Evolutionary conservation across 2,329 filamentous ascomycete species (phyloP).

Genomic region (Fusarium virguliforme): DNA sequence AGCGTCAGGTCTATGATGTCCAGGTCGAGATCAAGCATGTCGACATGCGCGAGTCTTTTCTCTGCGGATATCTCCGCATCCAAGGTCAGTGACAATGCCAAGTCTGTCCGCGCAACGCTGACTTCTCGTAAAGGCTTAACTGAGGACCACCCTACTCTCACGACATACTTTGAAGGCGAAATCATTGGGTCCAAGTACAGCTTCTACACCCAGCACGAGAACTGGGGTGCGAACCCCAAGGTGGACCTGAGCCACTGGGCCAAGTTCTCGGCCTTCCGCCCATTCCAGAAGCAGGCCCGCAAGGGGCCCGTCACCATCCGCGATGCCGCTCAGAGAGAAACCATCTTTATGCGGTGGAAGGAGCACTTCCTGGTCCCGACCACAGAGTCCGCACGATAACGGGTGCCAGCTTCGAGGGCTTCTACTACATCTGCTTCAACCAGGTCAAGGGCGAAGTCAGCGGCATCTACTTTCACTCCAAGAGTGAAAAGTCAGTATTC

Average conservation of each 20-base stretch:
- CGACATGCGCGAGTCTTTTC: conserved; percentile 92
- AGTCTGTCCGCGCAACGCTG: conserved; percentile 17
- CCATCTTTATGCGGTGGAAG: conserved; percentile 99
- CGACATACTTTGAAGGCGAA: conserved; percentile 98
- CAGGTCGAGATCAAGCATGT: conserved; percentile 98
- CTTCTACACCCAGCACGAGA: conserved; percentile 91
- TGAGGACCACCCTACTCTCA: conserved; percentile 96
- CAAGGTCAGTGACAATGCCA: conserved; percentile 75
- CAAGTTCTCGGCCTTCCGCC: conserved; percentile 89
- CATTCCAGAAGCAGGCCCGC: conserved; percentile 73
- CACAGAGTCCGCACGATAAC: conserved; percentile 92
- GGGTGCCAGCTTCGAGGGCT: conserved; percentile 97
- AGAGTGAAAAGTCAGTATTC: conserved; percentile 90
- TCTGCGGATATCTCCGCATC: conserved; percentile 95
- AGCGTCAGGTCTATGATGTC: conserved; percentile 93
- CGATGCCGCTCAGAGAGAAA: conserved; percentile 84
- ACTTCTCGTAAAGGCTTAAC: conserved; percentile 78
- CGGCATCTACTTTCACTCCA: conserved; percentile 97
- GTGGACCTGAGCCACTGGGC: conserved; percentile 95
- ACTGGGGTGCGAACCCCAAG: conserved; percentile 93
- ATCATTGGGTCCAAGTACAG: conserved; percentile 96
- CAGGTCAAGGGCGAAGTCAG: conserved; percentile 88
- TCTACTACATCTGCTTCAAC: conserved; percentile 99
- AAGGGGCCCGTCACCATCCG: conserved; percentile 72
- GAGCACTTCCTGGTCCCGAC: conserved; percentile 96